Evolutionary conservation across 2,329 filamentous ascomycete genomes (phyloP).

Genomic region (Balansia obtecta): DNA sequence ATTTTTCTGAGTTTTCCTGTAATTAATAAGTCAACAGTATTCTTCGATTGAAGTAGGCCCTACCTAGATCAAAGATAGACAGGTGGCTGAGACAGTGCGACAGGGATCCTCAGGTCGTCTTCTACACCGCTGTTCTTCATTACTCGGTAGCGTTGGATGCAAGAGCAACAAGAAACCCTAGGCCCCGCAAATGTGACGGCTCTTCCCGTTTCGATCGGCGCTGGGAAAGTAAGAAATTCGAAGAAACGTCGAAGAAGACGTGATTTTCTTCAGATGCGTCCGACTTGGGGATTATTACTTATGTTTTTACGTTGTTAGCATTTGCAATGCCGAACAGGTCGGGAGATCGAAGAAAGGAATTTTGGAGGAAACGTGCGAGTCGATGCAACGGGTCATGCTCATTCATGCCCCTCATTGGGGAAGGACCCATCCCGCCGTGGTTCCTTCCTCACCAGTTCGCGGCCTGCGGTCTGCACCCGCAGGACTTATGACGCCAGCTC

Average conservation of each 20-base stretch:
- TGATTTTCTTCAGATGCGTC: no score
- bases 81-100: slow-evolving; percentile 7
- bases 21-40: background rate
- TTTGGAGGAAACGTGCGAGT: background rate
- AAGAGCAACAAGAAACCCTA: background rate
- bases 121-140: slow-evolving; percentile 6
- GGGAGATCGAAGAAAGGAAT: background rate
- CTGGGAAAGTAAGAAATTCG: background rate
- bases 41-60: background rate
- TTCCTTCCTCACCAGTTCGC: slow-evolving; percentile 1
- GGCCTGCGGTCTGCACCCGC: background rate
- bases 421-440: background rate
- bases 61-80: background rate
- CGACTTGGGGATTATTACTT: no score
- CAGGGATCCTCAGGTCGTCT: background rate
- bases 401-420: background rate
- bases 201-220: background rate
- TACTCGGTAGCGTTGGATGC: background rate
- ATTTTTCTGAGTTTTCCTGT: background rate
- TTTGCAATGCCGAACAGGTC: background rate
- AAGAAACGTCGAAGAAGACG: background rate
- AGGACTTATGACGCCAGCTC: no score
- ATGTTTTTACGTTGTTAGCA: no score
- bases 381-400: background rate
- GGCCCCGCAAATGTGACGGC: background rate